Evolutionary conservation across 768 basidiomycete species (phyloP), one percentile per base, ranked within the genome.

Genomic region (Lenzites betulinus): DNA sequence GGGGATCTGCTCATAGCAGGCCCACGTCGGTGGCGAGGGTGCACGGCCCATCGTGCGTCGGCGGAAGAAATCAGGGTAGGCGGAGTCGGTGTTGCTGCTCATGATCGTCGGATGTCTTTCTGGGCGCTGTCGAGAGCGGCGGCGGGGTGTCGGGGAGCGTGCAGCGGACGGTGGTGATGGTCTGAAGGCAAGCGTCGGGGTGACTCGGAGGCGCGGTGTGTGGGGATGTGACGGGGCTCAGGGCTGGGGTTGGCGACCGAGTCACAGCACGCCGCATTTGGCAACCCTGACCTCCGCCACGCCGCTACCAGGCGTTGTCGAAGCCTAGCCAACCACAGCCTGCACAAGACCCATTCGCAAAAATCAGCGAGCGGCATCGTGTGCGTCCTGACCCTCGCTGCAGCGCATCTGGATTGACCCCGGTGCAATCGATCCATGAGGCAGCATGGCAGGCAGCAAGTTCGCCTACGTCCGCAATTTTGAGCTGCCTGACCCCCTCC

Each of bases 381-480:
- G 57, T 64, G 50, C 51, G 52, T 60, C 26, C 5, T 22, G 13
- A 16, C 6, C 23, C 22, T 30, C 16, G 39, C 43, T 39, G 25
- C n/a, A 48, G 2, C 12, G 23, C 30, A 35, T 48, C 22, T 35
- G 5, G 39, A 46, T 39, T 60, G 49, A 41, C 42, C 39, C 25
- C n/a, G 28, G 28, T 26, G 36, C 30, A 42, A 42, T 8, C 30
- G n/a, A 13, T 15, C n/a, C 47, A 54, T 22, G 8, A 23, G 25
- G 20, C 49, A 50, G 39, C 25, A 98, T 99, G 96, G 94, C 96
- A 15, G 92, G 90, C 66, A 89, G 92, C n/a, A 89, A 86, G 69
- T 99, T 87, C 68, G 89, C 90, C 42, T 96, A 98, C 74, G 97
- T 98, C 13, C 84, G 87, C 65, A 82, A 82, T 36, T 98, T 90